Evolutionary conservation across 176 grass and related monocot genomes (phyloP).

Genomic region (Carex parvula): DNA sequence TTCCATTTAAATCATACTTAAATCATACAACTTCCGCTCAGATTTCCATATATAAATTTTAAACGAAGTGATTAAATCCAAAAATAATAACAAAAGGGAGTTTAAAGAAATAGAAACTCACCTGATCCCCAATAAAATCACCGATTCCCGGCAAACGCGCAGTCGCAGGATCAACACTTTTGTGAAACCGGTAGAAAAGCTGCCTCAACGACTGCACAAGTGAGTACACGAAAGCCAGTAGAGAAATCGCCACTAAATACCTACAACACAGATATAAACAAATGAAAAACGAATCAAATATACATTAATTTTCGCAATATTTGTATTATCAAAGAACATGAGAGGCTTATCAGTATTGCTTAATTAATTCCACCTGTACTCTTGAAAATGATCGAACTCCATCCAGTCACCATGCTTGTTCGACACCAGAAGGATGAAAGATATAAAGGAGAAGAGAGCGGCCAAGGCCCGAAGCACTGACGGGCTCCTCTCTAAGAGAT

Average conservation of each 20-base stretch:
- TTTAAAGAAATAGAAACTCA: conserved; percentile 26
- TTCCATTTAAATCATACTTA: background rate
- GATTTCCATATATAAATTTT: background rate
- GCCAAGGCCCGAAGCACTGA: conserved; percentile 56
- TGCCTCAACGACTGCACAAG: conserved; percentile 45
- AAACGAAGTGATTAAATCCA: background rate
- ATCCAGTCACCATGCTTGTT: conserved; percentile 82
- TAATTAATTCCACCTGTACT: conserved; percentile 46
- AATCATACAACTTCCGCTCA: background rate
- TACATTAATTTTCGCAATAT: background rate
- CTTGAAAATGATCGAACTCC: conserved; percentile 75
- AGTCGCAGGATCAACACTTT: conserved; percentile 34
- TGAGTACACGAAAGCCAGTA: conserved; percentile 56
- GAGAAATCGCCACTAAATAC: conserved; percentile 58
- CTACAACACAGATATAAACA: conserved; percentile 18
- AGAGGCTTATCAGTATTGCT: background rate
- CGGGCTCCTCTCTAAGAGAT: conserved; percentile 59
- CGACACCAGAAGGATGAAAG: conserved; percentile 65
- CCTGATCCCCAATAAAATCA: conserved; percentile 82
- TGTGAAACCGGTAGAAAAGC: conserved; percentile 32
- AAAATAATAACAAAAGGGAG: background rate
- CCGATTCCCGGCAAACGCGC: conserved; percentile 23
- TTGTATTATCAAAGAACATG: background rate
- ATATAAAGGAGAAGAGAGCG: conserved; percentile 55
- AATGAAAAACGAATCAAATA: background rate